Conservation (phyloP, 345 rosid genomes). For the Aquilaria sinensis region DNA sequence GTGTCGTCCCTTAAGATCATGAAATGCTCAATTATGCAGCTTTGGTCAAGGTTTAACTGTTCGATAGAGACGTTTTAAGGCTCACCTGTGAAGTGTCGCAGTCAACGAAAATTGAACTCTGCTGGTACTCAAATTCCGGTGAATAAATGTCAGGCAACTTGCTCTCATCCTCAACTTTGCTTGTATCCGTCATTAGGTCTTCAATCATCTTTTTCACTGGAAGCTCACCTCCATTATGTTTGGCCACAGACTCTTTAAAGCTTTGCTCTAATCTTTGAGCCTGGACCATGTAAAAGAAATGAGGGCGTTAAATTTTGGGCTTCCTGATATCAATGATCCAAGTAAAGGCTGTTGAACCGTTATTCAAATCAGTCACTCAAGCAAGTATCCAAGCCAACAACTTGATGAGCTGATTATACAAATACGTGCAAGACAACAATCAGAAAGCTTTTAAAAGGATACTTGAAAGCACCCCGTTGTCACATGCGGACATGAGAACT, state of each 20-base stretch:
- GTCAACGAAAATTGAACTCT: constrained; percentile 65
- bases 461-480: no score
- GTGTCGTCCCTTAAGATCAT: constrained; percentile 41
- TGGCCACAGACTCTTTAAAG: constrained; percentile 33
- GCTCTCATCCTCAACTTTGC: constrained; percentile 35
- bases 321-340: neutral
- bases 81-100: constrained; percentile 26
- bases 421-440: neutral
- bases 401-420: neutral
- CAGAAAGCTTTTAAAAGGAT: no score
- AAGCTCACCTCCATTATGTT: constrained; percentile 32
- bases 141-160: constrained; percentile 34
- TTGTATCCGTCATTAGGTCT: constrained; percentile 49
- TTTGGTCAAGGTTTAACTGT: neutral
- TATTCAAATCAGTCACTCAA: neutral
- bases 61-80: neutral
- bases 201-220: constrained; percentile 44
- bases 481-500: no score
- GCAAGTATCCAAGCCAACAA: neutral
- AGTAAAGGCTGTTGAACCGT: neutral
- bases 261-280: constrained; percentile 42
- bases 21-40: neutral
- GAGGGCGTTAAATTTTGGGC: neutral
- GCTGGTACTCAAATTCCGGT: constrained; percentile 33
- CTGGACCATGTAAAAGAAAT: constrained; percentile 20